These are phyloP conservation scores for Ascochyta pisi DNA, from an alignment of 2,329 filamentous ascomycete genomes.

Conservation along the genomic window DNA sequence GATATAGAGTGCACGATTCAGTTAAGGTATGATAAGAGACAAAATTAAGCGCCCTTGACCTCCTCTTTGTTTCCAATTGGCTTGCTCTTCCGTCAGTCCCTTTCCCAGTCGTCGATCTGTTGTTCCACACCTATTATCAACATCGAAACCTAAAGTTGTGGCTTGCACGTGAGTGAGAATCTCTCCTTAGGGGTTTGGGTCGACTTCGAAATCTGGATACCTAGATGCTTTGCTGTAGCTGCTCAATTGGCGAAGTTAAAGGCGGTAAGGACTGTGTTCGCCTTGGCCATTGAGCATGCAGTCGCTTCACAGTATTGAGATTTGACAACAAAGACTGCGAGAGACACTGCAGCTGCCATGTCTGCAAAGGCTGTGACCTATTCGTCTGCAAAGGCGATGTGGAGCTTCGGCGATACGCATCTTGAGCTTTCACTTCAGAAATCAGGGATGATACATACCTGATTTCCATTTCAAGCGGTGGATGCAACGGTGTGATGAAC, in stretches of 20 bases:
- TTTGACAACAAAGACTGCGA: not conserved
- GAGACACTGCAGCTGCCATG: not conserved
- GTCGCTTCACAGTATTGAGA: not conserved
- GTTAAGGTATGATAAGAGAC: no score
- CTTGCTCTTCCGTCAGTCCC: no score
- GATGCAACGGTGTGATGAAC: no score
- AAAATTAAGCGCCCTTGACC: no score
- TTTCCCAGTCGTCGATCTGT: no score
- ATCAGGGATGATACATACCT: not conserved
- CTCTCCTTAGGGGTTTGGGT: not conserved
- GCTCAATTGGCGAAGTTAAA: not conserved
- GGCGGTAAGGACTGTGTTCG: not conserved
- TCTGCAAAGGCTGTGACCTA: not conserved
- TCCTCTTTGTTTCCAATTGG: no score
- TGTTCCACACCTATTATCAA: no score
- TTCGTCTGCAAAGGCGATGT: not conserved
- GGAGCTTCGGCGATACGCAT: not conserved
- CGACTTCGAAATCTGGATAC: not conserved
- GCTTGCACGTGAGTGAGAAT: not conserved
- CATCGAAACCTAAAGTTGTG: not conserved
- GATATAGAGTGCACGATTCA: no score
- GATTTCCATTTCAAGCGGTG: no score
- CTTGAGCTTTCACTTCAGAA: not conserved
- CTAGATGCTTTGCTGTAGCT: not conserved
- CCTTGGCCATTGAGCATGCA: not conserved